Conservation (phyloP, 2,329 filamentous ascomycete genomes). For the Claviceps digitariae region DNA sequence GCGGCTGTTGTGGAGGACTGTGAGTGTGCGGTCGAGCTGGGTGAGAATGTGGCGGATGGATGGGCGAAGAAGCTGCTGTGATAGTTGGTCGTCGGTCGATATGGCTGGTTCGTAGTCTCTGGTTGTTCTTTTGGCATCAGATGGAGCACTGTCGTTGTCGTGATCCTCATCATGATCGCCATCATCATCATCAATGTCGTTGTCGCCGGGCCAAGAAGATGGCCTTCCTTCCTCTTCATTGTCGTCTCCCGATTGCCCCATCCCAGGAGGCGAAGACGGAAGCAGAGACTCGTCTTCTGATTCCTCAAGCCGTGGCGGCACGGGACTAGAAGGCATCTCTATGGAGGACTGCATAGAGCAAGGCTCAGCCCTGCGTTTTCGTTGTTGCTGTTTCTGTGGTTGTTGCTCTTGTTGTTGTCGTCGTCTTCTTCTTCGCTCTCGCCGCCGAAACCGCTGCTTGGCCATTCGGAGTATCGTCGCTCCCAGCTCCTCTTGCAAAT, state of each 20-base stretch:
- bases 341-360: conserved; percentile 1
- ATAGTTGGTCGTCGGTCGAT: conserved; percentile 57
- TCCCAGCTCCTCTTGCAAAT: conserved; percentile 56
- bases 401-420: background rate
- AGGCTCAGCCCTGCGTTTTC: background rate
- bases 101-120: conserved; percentile 35
- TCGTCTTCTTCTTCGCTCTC: conserved; percentile 8
- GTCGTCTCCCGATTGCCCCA: background rate
- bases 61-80: conserved; percentile 51
- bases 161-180: background rate
- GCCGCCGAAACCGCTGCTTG: conserved; percentile 45
- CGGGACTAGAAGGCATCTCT: conserved; percentile 4
- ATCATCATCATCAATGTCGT: background rate
- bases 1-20: conserved; percentile 55
- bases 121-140: background rate
- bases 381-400: background rate
- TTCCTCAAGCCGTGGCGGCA: background rate
- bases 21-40: conserved; percentile 56
- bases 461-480: conserved; percentile 53
- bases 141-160: background rate
- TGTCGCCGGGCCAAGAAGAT: background rate
- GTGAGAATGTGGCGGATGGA: conserved; percentile 56
- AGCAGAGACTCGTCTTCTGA: conserved; percentile 1
- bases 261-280: conserved; percentile 7
- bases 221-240: background rate